phyloP scores from a whole-genome alignment of 2,329 filamentous ascomycete genomes.

The Fusarium piperis region DNA sequence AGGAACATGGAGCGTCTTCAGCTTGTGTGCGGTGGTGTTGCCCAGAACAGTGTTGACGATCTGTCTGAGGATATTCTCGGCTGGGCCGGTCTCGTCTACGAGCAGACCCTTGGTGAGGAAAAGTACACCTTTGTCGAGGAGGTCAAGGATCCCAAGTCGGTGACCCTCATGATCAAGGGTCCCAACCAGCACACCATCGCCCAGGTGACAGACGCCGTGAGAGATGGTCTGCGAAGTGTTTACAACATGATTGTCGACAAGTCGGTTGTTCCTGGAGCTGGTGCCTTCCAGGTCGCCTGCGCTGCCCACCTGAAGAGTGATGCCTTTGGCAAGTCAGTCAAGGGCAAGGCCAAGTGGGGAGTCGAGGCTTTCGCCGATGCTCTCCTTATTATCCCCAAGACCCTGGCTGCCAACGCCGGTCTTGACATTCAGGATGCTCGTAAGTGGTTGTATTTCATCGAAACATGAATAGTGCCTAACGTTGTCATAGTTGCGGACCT shows the following conservation, averaged over 20 bases:
- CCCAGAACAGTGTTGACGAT: conserved; percentile 97
- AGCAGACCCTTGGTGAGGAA: conserved; percentile 97
- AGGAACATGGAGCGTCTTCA: conserved; percentile 99
- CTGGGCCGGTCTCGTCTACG: conserved; percentile 96
- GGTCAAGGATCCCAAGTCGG: conserved; percentile 98
- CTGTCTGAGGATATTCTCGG: conserved; percentile 87
- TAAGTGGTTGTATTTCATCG: conserved; percentile 61
- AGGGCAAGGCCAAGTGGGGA: conserved; percentile 97
- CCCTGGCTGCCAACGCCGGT: conserved; percentile 92
- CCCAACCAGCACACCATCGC: conserved; percentile 96
- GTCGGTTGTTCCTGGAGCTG: conserved; percentile 92
- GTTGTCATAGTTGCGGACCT: conserved; percentile 75
- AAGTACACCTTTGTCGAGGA: conserved; percentile 99
- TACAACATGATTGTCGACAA: conserved; percentile 99
- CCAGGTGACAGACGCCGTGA: conserved; percentile 95
- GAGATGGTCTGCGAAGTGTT: conserved; percentile 92
- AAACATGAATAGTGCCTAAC: conserved; percentile 26
- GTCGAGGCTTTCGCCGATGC: conserved; percentile 96
- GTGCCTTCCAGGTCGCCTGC: conserved; percentile 95
- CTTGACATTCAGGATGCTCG: conserved; percentile 96
- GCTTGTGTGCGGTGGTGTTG: conserved; percentile 87
- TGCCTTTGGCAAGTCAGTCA: conserved; percentile 86
- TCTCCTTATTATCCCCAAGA: conserved; percentile 95
- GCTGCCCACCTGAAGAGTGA: conserved; percentile 88
- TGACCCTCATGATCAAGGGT: conserved; percentile 97